A percentile compares a stretch with the other conserved stretches of the same genome.
Conservation (phyloP, 2,329 filamentous ascomycete species). For the Alternaria atra region DNA sequence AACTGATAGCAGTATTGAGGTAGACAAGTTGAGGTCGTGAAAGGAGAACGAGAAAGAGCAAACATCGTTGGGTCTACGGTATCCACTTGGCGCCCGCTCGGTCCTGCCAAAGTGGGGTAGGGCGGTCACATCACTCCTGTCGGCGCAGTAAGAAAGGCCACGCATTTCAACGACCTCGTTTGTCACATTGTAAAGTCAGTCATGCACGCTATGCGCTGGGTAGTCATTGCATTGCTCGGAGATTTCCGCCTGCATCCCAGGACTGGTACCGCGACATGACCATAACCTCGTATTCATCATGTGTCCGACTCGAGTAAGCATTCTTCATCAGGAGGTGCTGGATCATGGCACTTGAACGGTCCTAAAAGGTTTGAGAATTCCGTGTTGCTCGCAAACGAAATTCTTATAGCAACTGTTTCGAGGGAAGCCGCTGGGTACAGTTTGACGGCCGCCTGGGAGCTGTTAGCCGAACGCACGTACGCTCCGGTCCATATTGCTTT, state of each 20-base stretch:
- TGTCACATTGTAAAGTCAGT: background rate
- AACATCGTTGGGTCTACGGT: slow-evolving; percentile 2
- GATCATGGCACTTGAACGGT: background rate
- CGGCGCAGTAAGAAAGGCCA: background rate
- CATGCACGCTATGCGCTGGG: background rate
- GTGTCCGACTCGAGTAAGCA: background rate
- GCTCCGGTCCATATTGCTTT: background rate
- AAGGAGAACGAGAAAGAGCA: slow-evolving; percentile 1
- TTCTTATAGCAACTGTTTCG: background rate
- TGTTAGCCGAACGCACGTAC: background rate
- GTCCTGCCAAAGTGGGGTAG: background rate
- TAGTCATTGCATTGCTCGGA: background rate
- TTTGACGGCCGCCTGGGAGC: background rate
- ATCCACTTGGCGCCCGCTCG: background rate
- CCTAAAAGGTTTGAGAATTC: background rate
- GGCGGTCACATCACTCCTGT: background rate
- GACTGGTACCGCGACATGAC: background rate
- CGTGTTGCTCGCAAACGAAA: background rate
- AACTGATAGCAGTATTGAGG: background rate
- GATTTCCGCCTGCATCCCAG: background rate
- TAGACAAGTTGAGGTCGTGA: background rate
- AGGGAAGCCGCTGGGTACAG: background rate
- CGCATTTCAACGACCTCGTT: background rate
- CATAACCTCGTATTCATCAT: background rate
- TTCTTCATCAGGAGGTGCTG: background rate